Percentiles rank a stretch among this genome's conserved stretches.
Evolutionary conservation across 768 basidiomycete species (phyloP).

Genomic region (Suillus discolor): DNA sequence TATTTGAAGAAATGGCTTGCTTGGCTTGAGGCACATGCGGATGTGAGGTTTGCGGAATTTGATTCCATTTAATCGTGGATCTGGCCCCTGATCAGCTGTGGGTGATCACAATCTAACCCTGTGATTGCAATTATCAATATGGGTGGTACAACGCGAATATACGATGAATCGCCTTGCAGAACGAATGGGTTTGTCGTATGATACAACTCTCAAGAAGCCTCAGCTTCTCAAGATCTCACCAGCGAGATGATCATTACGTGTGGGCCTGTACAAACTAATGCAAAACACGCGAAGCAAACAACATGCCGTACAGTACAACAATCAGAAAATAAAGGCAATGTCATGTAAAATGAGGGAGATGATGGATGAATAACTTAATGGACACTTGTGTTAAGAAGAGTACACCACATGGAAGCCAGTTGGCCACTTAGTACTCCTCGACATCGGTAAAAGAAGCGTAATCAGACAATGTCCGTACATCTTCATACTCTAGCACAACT

Average conservation of each 20-base stretch:
- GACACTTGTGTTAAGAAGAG: not conserved
- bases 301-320: constrained; percentile 9
- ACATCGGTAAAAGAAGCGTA: constrained; percentile 73
- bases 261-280: not conserved
- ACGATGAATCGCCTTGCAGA: not conserved
- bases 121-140: not conserved
- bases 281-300: constrained; percentile 11
- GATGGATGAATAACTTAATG: constrained; percentile 5
- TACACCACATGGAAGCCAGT: constrained; percentile 10
- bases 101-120: not conserved
- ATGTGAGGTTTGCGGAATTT: constrained; percentile 82
- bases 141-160: not conserved
- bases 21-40: constrained; percentile 90
- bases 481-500: constrained; percentile 82
- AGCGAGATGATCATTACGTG: not conserved
- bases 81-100: not conserved
- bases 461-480: constrained; percentile 72
- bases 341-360: not conserved
- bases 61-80: constrained; percentile 40
- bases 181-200: not conserved
- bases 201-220: not conserved
- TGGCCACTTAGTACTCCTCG: constrained; percentile 59
- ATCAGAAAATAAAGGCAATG: constrained; percentile 11
- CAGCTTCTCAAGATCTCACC: not conserved
- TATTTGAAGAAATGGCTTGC: constrained; percentile 90